Evolutionary conservation across 129 eudicot genomes (phyloP).

Genomic region (Deinandra increscens): DNA sequence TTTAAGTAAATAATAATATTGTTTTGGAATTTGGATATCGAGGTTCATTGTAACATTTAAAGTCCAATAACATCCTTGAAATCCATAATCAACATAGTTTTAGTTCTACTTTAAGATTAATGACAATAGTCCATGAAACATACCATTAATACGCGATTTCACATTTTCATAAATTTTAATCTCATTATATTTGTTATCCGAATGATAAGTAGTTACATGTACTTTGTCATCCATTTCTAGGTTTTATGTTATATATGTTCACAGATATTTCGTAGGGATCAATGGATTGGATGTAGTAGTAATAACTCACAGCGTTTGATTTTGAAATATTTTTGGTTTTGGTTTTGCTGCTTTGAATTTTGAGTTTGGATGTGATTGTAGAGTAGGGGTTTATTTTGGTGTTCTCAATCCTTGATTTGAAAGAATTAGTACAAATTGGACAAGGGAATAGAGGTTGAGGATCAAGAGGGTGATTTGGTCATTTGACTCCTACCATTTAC

Average conservation of each 20-base stretch:
- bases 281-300: constrained; percentile 3
- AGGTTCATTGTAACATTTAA: background rate
- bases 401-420: background rate
- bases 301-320: background rate
- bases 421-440: background rate
- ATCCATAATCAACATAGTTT: background rate
- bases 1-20: background rate
- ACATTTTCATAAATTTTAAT: background rate
- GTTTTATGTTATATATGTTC: background rate
- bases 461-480: background rate
- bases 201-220: background rate
- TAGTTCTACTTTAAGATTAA: background rate
- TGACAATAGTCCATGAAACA: background rate
- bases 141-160: background rate
- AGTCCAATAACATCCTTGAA: constrained; percentile 1
- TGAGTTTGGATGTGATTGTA: background rate
- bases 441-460: background rate
- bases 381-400: background rate
- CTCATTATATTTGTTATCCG: background rate
- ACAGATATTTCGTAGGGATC: background rate
- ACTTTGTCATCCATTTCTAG: background rate
- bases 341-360: background rate
- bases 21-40: background rate
- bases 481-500: background rate
- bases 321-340: background rate